Conservation (phyloP, 2,329 filamentous ascomycete species). For the Trichoderma aggressivum region DNA sequence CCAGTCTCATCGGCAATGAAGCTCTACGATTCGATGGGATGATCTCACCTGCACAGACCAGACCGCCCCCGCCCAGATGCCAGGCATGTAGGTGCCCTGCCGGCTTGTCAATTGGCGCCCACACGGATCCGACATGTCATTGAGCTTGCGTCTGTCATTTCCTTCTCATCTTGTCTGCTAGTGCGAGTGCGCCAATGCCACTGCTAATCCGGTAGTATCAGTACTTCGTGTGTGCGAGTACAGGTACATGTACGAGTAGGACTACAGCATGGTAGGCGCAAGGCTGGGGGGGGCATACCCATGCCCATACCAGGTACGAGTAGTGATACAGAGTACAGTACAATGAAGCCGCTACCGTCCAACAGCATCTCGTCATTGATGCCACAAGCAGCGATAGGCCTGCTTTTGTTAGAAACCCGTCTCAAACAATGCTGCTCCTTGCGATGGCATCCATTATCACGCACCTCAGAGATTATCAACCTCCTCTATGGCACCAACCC, state of each 20-base stretch:
- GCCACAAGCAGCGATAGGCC: neutral
- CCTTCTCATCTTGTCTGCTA: neutral
- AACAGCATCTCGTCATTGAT: neutral
- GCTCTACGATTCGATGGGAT: conserved; percentile 14
- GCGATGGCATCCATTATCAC: neutral
- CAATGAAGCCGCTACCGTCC: neutral
- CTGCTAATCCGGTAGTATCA: neutral
- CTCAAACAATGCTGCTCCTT: neutral
- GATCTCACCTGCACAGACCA: conserved; percentile 15
- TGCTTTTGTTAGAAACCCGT: neutral
- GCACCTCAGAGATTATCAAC: neutral
- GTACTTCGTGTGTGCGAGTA: neutral
- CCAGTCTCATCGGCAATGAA: conserved; percentile 4
- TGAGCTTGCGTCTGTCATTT: neutral
- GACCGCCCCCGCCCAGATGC: conserved; percentile 8
- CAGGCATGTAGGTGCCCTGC: conserved; percentile 9
- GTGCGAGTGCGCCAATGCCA: neutral
- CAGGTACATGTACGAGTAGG: neutral
- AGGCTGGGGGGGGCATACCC: neutral
- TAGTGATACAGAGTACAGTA: neutral
- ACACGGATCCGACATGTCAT: conserved; percentile 3
- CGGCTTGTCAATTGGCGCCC: neutral
- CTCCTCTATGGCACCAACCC: neutral
- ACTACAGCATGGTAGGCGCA: neutral
- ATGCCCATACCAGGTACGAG: neutral